Conservation (phyloP, 2,329 filamentous ascomycete genomes). For the Lecanicillium sp. region DNA sequence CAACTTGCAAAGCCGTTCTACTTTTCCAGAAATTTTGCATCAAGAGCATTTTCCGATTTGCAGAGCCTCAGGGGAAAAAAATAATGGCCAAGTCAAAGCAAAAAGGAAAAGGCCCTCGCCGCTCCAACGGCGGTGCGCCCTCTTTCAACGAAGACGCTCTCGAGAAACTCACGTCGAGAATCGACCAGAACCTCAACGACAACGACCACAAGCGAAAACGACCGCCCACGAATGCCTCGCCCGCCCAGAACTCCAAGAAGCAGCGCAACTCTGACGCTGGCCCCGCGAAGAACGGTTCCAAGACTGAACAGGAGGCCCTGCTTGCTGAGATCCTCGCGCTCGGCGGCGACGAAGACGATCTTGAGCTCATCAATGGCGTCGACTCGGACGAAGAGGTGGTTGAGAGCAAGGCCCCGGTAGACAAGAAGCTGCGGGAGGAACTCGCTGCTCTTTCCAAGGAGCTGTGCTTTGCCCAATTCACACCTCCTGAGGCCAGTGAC, state of each 20-base stretch:
- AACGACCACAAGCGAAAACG: conserved; percentile 41
- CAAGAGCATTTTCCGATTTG: not conserved
- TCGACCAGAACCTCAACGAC: conserved; percentile 45
- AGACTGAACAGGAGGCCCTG: conserved; percentile 35
- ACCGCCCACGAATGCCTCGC: conserved; percentile 29
- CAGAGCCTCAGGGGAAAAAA: not conserved
- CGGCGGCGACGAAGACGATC: conserved; percentile 59
- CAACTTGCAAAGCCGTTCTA: conserved; percentile 3
- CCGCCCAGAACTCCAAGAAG: conserved; percentile 31
- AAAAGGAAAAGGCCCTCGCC: conserved; percentile 28
- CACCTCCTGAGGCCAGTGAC: conserved; percentile 31
- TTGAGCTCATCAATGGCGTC: conserved; percentile 53
- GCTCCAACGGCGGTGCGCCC: conserved; percentile 16
- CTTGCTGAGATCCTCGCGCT: conserved; percentile 59
- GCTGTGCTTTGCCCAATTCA: conserved; percentile 31
- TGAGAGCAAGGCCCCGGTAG: conserved; percentile 30
- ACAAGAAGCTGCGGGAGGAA: conserved; percentile 35
- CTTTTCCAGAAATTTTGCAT: conserved; percentile 9
- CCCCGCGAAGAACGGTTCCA: conserved; percentile 19
- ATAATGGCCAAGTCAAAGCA: conserved; percentile 29
- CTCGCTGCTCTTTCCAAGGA: conserved; percentile 34
- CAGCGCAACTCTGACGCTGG: conserved; percentile 28
- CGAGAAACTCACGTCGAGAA: conserved; percentile 48
- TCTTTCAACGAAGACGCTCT: conserved; percentile 46
- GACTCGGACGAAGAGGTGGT: conserved; percentile 34